Base-by-base conservation (phyloP, 306 rosid species). In the Vigna radiata region DNA sequence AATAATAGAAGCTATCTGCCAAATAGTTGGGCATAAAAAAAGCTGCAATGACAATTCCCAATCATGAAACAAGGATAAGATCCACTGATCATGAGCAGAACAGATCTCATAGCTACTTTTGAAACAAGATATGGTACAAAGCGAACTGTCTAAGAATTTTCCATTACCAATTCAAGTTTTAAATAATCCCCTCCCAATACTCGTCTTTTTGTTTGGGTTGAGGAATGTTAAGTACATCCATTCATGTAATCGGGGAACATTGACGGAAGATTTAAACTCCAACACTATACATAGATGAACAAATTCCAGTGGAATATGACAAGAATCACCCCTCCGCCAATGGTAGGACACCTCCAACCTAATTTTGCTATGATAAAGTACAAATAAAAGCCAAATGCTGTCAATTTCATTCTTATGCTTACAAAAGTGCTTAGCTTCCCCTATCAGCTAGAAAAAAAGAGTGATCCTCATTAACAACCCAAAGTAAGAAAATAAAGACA, bases 121-220 rank as follows among this genome's bases (percentile, higher is more conserved):
- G 44, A 75, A 41, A 69, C 62, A 76, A 16, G 31, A 69, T 19
- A 75, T 44, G 52, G 12, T 16, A 44, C 8, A 73, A 47, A 3
- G 27, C 50, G 61, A 81, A 36, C 61, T 8, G 7, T 37, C 70
- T 18, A 43, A 72, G 44, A 43, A 12, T 25, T 72, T 55, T 12
- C 18, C 37, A 73, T 58, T 29, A 61, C 15, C 18, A 62, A 62
- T 37, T 68, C 52, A 58, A 37, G 31, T 59, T 41, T 36, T 13
- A 63, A 25, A 74, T 23, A 67, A 81, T 56, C 29, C 43, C 39
- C 55, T 75, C 11, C 16, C 6, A 80, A 58, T 59, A 58, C 61
- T 17, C 72, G 18, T 48, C 33, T 16, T 39, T 1, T 1, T 8
- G 12, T 43, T 48, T 46, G 58, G 70, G 27, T 50, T 25, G 18